Percentiles rank a stretch among this genome's conserved stretches.
phyloP scores from a whole-genome alignment of 1,284 basidiomycete species.

The Malassezia japonica region DNA sequence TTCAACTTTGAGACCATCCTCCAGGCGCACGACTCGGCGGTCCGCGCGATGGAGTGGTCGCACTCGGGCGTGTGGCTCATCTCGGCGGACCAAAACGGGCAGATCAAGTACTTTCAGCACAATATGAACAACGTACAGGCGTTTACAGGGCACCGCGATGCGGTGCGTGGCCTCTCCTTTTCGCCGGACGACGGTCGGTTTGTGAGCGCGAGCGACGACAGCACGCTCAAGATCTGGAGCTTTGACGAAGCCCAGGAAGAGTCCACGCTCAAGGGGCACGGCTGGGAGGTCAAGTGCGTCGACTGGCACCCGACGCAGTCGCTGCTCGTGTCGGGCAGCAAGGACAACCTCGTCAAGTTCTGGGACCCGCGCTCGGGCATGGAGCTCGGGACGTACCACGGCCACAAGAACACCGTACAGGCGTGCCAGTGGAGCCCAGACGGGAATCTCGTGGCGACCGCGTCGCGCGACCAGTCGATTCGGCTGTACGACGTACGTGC shows the following conservation, averaged over 20 bases:
- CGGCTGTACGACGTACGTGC: conserved; percentile 96
- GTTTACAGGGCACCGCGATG: conserved; percentile 65
- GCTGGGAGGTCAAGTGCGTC: conserved; percentile 96
- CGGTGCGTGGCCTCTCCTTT: conserved; percentile 80
- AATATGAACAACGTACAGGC: conserved; percentile 97
- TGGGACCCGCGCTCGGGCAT: conserved; percentile 68
- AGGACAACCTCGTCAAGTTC: conserved; percentile 97
- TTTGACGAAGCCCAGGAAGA: conserved; percentile 86
- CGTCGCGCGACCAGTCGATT: conserved; percentile 82
- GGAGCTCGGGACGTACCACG: conserved; percentile 54
- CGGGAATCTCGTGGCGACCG: conserved; percentile 84
- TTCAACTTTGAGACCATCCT: conserved; percentile 99
- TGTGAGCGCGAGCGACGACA: conserved; percentile 88
- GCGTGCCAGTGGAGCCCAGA: conserved; percentile 75
- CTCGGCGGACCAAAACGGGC: conserved; percentile 81
- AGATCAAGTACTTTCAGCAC: conserved; percentile 96
- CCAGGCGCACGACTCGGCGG: conserved; percentile 89
- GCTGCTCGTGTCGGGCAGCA: conserved; percentile 76
- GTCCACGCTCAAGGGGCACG: conserved; percentile 77
- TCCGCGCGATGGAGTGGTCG: conserved; percentile 79
- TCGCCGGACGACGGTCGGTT: conserved; percentile 83
- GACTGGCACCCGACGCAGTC: conserved; percentile 98
- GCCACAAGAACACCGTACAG: conserved; percentile 95
- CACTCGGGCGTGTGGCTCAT: conserved; percentile 83
- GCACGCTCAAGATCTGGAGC: conserved; percentile 84